These are phyloP conservation scores for Pachysandra terminalis DNA, from an alignment of 164 flowering plant species.

Conservation along the genomic window DNA sequence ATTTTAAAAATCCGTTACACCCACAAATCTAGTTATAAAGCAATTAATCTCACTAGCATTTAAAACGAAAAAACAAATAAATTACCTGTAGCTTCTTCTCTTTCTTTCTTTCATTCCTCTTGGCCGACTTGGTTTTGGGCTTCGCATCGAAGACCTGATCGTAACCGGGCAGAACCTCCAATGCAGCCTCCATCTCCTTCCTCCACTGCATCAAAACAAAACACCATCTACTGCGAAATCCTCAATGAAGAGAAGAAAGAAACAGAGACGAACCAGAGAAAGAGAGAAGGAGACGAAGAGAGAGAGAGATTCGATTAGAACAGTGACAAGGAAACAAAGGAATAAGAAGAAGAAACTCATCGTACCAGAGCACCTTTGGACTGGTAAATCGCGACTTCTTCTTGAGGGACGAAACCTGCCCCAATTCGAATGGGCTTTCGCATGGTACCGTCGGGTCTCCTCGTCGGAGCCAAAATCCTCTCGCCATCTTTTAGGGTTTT, in stretches of 20 bases:
- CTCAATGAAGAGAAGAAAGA: background rate
- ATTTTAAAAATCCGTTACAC: no score
- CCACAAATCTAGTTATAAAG: no score
- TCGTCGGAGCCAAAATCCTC: slow-evolving; percentile 56
- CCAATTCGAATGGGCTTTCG: slow-evolving; percentile 59
- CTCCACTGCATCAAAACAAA: slow-evolving; percentile 36
- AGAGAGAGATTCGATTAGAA: background rate
- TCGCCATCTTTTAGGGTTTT: slow-evolving; percentile 75
- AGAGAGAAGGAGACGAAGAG: no score
- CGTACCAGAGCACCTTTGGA: slow-evolving; percentile 68
- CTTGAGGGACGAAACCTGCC: slow-evolving; percentile 71
- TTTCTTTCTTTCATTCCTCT: slow-evolving; percentile 69
- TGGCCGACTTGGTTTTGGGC: slow-evolving; percentile 56
- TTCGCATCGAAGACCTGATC: slow-evolving; percentile 39
- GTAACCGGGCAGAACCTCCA: slow-evolving; percentile 54
- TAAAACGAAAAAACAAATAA: no score
- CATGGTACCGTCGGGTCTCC: slow-evolving; percentile 66
- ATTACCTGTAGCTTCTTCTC: slow-evolving; percentile 67
- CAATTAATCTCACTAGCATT: no score
- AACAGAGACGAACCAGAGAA: background rate
- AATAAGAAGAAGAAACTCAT: background rate
- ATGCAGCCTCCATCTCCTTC: slow-evolving; percentile 52
- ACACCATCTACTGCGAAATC: no score
- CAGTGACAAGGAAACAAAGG: background rate
- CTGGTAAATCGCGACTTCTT: slow-evolving; percentile 70